Base-by-base conservation (phyloP, 352 stramenopile genomes). In the Blastocystis sp. region DNA sequence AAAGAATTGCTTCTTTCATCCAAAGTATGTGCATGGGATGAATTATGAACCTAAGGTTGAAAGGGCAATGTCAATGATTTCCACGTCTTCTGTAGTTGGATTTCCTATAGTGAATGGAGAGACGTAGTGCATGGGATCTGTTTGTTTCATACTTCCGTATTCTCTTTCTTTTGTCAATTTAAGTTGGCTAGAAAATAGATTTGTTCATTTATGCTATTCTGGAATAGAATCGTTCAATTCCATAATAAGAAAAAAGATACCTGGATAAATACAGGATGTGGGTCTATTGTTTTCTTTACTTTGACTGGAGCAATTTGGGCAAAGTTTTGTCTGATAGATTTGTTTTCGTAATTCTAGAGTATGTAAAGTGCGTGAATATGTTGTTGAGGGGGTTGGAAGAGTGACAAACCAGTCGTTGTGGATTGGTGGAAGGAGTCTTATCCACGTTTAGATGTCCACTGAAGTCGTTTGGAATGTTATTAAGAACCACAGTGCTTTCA, bases 281-380 rank as follows among this genome's bases (percentile, higher is more conserved):
- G 40, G 40, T 48, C 40, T 48, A 9, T 9, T 48, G 2, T 2
- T 48, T 9, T 62, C 19, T 7, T 62, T 7, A 33, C 56, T 62
- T 7, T 2, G 15, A 62, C 15, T 62, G 56, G 56, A 22, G 27
- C 13, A 62, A 15, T 62, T 62, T 13, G 2, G 56, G 3, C 56
- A 62, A 13, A 62, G 56, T 15, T 15, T 62, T 62, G 56, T 76
- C 42, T 76, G 64, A 76, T 76, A 54, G 30, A 48, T 76, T 76
- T 76, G 64, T 76, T 76, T 56, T 76, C 64, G 64, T 54, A 76
- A 35, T 51, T 48, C n/a, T n/a, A 76, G 19, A 44, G 64, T 76
- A 76, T 19, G 64, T 37, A 35, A 24, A n/a, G 60, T 5, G 60
- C 19, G 60, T 35, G 30, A 48, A 48, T 48, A 48, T 48, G 40